Percentiles rank a stretch among this genome's conserved stretches.
Evolutionary conservation across 805 yeast species (phyloP).

Genomic region (Grigorovia humatica): DNA sequence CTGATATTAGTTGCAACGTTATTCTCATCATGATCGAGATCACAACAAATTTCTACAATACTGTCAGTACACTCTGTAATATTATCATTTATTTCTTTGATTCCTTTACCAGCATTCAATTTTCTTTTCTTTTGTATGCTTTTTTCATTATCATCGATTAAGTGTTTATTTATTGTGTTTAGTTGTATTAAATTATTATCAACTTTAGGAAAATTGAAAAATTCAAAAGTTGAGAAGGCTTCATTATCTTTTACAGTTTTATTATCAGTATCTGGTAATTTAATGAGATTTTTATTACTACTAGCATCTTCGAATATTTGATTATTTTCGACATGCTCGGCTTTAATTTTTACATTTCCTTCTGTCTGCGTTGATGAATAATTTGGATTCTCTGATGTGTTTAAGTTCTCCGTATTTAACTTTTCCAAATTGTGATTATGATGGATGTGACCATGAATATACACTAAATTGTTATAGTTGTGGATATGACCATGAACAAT

Average conservation of each 20-base stretch:
- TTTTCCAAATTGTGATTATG: slow-evolving; percentile 18
- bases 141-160: neutral
- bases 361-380: no score
- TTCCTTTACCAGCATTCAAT: neutral
- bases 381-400: no score
- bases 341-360: no score
- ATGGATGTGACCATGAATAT: slow-evolving; percentile 61
- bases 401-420: no score
- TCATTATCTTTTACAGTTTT: neutral
- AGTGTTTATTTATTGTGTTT: neutral
- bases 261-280: no score
- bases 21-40: slow-evolving; percentile 21
- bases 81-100: slow-evolving; percentile 5
- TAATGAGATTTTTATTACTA: no score
- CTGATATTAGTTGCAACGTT: neutral
- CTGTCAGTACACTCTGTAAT: slow-evolving; percentile 27
- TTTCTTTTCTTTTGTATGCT: neutral
- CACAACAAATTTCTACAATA: slow-evolving; percentile 35
- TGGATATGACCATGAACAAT: slow-evolving; percentile 61
- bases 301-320: slow-evolving; percentile 7
- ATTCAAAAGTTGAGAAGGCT: slow-evolving; percentile 28
- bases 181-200: neutral
- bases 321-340: slow-evolving; percentile 18
- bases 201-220: slow-evolving; percentile 29
- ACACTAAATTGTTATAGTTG: slow-evolving; percentile 49